A percentile compares a stretch with the other conserved stretches of the same genome.
Evolutionary conservation across 257 asterid genomes (phyloP).

Genomic region (Penstemon davidsonii): DNA sequence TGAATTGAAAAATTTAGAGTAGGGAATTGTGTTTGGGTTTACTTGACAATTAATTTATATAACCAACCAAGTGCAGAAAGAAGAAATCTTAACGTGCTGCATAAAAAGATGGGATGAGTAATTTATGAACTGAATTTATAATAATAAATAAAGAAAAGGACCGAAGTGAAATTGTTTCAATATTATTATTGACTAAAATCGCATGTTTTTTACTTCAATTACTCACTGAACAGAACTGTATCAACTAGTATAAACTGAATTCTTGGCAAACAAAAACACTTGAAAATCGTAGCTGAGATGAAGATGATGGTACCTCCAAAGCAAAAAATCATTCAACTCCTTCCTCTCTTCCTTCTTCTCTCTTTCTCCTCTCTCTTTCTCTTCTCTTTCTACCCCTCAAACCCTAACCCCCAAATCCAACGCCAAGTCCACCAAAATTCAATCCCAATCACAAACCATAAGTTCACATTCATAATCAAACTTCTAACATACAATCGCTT

Average conservation of each 20-base stretch:
- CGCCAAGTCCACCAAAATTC: conserved; percentile 31
- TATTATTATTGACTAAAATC: too few species aligned
- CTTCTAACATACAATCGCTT: conserved; percentile 82
- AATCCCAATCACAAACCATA: conserved; percentile 33
- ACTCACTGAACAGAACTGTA: too few species aligned
- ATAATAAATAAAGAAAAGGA: too few species aligned
- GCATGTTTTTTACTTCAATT: too few species aligned
- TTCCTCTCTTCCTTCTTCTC: conserved; percentile 45
- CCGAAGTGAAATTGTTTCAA: too few species aligned
- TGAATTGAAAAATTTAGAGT: too few species aligned
- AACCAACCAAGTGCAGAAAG: too few species aligned
- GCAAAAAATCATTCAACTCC: conserved; percentile 36
- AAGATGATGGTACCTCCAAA: conserved; percentile 31
- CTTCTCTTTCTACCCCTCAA: conserved; percentile 40
- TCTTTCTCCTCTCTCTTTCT: conserved; percentile 48
- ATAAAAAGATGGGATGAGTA: too few species aligned
- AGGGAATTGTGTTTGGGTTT: too few species aligned
- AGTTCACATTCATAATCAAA: conserved; percentile 80
- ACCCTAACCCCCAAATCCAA: conserved; percentile 33
- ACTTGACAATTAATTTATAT: too few species aligned
- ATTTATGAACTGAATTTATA: too few species aligned
- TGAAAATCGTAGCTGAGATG: background rate
- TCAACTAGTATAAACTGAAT: background rate
- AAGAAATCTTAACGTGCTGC: too few species aligned
- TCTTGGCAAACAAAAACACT: background rate